A percentile compares a stretch with the other conserved stretches of the same genome.
Evolutionary conservation across 2,329 filamentous ascomycete genomes (phyloP).

Genomic region (Purpureocillium takamizusanense): DNA sequence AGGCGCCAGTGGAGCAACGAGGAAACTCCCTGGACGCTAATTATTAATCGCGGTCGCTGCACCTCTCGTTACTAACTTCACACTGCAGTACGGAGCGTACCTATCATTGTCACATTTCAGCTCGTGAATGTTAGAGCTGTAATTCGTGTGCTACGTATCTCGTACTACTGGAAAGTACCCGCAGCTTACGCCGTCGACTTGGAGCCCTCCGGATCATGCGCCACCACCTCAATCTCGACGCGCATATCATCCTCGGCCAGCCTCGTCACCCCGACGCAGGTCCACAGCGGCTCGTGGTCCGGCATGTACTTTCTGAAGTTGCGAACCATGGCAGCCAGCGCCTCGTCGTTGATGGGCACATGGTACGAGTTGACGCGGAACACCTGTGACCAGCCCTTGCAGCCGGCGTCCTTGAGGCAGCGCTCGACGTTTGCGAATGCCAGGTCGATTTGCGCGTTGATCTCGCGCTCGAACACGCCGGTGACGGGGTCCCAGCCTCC

Average conservation of each 20-base stretch:
- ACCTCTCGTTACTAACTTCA: no score
- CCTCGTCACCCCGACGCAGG: conserved; percentile 37
- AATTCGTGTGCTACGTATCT: no score
- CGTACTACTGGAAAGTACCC: no score
- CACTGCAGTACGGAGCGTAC: no score
- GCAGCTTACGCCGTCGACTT: neutral
- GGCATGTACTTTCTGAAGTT: conserved; percentile 43
- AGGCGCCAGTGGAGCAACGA: no score
- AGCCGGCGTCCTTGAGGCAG: conserved; percentile 40
- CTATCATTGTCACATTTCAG: no score
- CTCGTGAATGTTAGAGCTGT: no score
- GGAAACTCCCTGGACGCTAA: no score
- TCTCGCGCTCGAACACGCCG: conserved; percentile 17
- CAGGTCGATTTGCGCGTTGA: conserved; percentile 37
- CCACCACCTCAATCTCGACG: conserved; percentile 50
- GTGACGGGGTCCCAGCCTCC: conserved; percentile 21
- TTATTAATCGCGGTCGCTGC: no score
- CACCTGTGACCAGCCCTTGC: conserved; percentile 47
- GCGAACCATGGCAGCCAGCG: conserved; percentile 29
- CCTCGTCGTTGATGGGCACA: conserved; percentile 28
- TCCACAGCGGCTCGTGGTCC: conserved; percentile 44
- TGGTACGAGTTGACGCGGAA: conserved; percentile 38
- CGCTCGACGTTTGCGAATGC: conserved; percentile 50
- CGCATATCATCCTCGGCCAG: conserved; percentile 42
- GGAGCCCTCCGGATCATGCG: conserved; percentile 22